A percentile compares a stretch with the other conserved stretches of the same genome.
phyloP scores from a whole-genome alignment of 2,329 filamentous ascomycete genomes.

The Fusarium scirpi region DNA sequence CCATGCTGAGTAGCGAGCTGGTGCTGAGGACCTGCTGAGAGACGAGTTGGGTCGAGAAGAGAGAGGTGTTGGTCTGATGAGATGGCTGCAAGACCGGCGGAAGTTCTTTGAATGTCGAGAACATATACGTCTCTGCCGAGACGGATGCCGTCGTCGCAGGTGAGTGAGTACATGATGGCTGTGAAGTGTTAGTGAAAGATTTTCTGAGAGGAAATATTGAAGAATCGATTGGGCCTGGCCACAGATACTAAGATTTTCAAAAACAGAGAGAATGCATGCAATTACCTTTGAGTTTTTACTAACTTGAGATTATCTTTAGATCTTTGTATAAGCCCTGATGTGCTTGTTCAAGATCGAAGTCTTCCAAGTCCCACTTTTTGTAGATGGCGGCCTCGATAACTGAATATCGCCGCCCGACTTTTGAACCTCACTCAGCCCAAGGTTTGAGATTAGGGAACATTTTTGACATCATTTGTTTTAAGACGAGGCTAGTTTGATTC shows the following conservation, averaged over 20 bases:
- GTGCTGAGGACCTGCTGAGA: constrained; percentile 64
- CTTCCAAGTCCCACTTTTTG: constrained; percentile 42
- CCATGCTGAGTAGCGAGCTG: constrained; percentile 66
- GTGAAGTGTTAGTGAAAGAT: constrained; percentile 11
- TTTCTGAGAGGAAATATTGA: neutral
- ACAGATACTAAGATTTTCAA: rapidly evolving
- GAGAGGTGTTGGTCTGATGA: constrained; percentile 78
- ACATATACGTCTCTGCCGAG: constrained; percentile 64
- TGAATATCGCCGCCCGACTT: constrained; percentile 40
- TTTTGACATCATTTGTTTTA: too few species aligned
- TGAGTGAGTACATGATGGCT: constrained; percentile 51
- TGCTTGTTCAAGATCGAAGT: constrained; percentile 30
- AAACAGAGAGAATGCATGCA: rapidly evolving
- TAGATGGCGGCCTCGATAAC: constrained; percentile 46
- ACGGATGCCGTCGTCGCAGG: constrained; percentile 48
- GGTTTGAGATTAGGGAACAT: too few species aligned
- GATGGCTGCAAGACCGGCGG: constrained; percentile 68
- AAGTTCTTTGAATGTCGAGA: constrained; percentile 66
- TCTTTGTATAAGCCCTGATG: neutral
- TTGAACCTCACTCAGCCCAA: neutral
- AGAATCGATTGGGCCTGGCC: rapidly evolving
- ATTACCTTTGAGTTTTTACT: neutral
- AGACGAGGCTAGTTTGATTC: too few species aligned
- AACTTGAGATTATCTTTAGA: neutral
- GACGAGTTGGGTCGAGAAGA: constrained; percentile 69